phyloP scores from a whole-genome alignment of 169 alveolate species.

The Eimeria praecox region DNA sequence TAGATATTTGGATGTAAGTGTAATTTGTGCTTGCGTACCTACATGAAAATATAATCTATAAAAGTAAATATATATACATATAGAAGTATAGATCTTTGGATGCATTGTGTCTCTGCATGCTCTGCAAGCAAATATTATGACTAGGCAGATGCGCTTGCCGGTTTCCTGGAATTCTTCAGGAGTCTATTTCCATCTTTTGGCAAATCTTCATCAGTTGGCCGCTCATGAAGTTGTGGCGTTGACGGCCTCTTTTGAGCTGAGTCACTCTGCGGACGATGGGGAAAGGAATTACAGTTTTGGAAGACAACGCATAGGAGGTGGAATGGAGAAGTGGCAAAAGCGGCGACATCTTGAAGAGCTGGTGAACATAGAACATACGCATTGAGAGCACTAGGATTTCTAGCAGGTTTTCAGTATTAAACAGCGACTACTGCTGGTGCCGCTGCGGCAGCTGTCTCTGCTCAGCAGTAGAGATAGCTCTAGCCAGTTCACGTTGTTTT shows the following conservation, averaged over 20 bases:
- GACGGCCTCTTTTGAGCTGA: slow-evolving; percentile 19
- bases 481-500: not conserved
- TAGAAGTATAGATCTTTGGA: too few relatives aligned
- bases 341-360: not conserved
- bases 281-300: not conserved
- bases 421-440: not conserved
- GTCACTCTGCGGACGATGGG: slow-evolving; percentile 19
- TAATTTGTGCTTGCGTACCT: too few relatives aligned
- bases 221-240: slow-evolving; percentile 11
- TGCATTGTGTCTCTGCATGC: not conserved
- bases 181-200: slow-evolving; percentile 1
- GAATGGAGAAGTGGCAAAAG: not conserved
- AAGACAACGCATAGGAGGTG: not conserved
- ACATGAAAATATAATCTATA: too few relatives aligned
- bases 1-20: too few relatives aligned
- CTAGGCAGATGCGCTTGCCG: not conserved
- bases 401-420: not conserved
- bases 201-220: slow-evolving; percentile 52
- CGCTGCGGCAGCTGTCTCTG: not conserved
- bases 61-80: not conserved
- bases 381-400: not conserved
- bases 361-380: not conserved
- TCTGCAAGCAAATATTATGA: not conserved
- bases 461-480: not conserved
- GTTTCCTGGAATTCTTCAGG: not conserved